Evolutionary conservation across 805 yeast genomes (phyloP).

Genomic region (Ogataea sp.): DNA sequence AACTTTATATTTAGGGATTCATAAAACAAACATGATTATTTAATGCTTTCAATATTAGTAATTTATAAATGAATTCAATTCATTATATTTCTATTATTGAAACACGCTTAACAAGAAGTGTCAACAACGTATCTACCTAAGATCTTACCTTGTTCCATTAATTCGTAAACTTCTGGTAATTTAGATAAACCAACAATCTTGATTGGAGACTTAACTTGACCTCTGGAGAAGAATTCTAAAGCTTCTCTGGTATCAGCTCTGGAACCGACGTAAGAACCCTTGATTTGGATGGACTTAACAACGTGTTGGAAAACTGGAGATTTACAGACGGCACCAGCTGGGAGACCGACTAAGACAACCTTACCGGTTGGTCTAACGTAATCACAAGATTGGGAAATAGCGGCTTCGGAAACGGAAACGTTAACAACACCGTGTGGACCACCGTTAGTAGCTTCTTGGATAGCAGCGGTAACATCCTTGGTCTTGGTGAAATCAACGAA

Average conservation of each 20-base stretch:
- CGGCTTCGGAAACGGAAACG: conserved; percentile 43
- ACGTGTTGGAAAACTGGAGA: conserved; percentile 49
- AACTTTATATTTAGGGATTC: neutral
- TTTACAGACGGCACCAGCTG: conserved; percentile 48
- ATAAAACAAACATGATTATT: neutral
- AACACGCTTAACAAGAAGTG: conserved; percentile 1
- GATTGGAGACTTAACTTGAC: conserved; percentile 45
- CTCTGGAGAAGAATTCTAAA: conserved; percentile 44
- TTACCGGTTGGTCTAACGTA: conserved; percentile 47
- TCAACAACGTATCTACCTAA: conserved; percentile 60
- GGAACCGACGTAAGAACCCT: conserved; percentile 55
- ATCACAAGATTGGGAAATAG: conserved; percentile 34
- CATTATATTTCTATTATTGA: neutral
- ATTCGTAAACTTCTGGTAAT: conserved; percentile 37
- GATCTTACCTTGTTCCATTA: conserved; percentile 56
- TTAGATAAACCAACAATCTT: conserved; percentile 47
- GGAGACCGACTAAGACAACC: conserved; percentile 54
- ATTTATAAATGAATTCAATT: neutral
- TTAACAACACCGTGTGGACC: conserved; percentile 47
- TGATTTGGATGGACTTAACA: conserved; percentile 43
- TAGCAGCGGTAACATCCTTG: conserved; percentile 31
- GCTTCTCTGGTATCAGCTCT: conserved; percentile 55
- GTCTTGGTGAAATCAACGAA: conserved; percentile 35
- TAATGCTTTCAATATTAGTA: neutral
- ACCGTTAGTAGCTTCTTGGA: conserved; percentile 35